Evolutionary conservation across 2,329 filamentous ascomycete species (phyloP).

Genomic region (Exophiala phaeomuriformis): DNA sequence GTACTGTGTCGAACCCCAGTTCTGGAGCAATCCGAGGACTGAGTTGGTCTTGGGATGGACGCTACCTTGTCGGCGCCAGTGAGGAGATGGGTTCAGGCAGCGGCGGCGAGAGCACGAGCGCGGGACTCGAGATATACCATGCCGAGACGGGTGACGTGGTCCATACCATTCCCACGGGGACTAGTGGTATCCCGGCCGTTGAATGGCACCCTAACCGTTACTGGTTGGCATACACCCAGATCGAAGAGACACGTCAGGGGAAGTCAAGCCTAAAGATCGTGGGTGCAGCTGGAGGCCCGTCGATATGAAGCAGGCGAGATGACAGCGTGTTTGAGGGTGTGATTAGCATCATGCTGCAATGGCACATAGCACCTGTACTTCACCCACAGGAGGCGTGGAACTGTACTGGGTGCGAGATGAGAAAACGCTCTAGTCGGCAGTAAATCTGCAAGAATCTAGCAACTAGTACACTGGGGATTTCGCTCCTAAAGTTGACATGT

Average conservation of each 20-base stretch:
- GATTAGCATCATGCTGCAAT: too few relatives aligned
- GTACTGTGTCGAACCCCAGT: slow-evolving; percentile 40
- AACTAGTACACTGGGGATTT: too few relatives aligned
- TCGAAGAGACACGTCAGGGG: slow-evolving; percentile 34
- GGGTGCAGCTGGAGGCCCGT: slow-evolving; percentile 37
- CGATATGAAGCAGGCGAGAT: slow-evolving; percentile 13
- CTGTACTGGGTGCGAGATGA: too few relatives aligned
- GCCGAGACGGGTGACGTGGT: slow-evolving; percentile 45
- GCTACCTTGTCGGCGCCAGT: slow-evolving; percentile 43
- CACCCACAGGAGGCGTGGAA: too few relatives aligned
- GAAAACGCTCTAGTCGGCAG: too few relatives aligned
- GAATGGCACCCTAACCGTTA: slow-evolving; percentile 46
- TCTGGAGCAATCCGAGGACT: slow-evolving; percentile 42
- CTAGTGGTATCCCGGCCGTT: slow-evolving; percentile 40
- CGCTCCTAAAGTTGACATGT: too few relatives aligned
- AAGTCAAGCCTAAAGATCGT: slow-evolving; percentile 43
- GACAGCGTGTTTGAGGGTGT: too few relatives aligned
- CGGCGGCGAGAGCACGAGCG: slow-evolving; percentile 28
- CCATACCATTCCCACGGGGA: slow-evolving; percentile 39
- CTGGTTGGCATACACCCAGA: slow-evolving; percentile 44
- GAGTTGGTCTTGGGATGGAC: slow-evolving; percentile 46
- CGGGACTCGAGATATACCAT: slow-evolving; percentile 44
- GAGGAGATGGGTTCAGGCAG: slow-evolving; percentile 39
- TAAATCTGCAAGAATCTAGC: too few relatives aligned
- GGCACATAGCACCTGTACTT: too few relatives aligned